Base-by-base conservation (phyloP, 2,329 filamentous ascomycete species). In the Akanthomyces uredinophilus region DNA sequence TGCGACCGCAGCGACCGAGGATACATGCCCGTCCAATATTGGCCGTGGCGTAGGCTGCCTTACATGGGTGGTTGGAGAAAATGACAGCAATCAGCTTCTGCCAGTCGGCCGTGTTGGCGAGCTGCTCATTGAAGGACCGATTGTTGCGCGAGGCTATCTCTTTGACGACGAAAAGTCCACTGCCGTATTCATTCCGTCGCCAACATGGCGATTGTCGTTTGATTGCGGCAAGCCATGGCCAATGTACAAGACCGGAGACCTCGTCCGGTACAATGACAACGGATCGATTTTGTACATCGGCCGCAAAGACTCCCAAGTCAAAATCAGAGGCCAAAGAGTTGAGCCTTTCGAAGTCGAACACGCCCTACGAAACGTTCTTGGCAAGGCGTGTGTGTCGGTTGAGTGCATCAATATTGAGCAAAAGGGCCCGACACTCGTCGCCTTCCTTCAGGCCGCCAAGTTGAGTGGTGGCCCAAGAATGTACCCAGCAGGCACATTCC, bases 71-170 rank as follows among this genome's bases (percentile, higher is more conserved):
- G 52, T 39, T 7, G 46, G 56, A 5, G 22, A 5, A 4, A 14
- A 50, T 18, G 41, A 66, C 14, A 52, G 32, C 20, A 49, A 63
- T 22, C 29, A 47, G 7, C 61, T 67, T 4, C 43, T 46, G 1
- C 62, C 66, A 4, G 52, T 65, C 10, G 66, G 66, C 1, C n/a
- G 22, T 7, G 29, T 65, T 5, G 66, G 65, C 2, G 67, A 68
- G 47, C 61, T 67, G 1, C 37, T 65, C 11, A 51, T 66, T 18
- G 66, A 67, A 46, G 64, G 65, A 2, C 57, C 62, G 3, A 43
- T 58, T 2, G 60, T 67, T n/a, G 62, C 59, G 2, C 54, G 62
- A 3, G 65, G 65, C 35, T 70, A 47, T n/a, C n/a, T n/a, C 44
- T 55, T 65, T 18, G 22, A 41, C 13, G 43, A 63, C 39, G n/a